Evolutionary conservation across 2,329 filamentous ascomycete genomes (phyloP).

Genomic region (Beauveria sp.): DNA sequence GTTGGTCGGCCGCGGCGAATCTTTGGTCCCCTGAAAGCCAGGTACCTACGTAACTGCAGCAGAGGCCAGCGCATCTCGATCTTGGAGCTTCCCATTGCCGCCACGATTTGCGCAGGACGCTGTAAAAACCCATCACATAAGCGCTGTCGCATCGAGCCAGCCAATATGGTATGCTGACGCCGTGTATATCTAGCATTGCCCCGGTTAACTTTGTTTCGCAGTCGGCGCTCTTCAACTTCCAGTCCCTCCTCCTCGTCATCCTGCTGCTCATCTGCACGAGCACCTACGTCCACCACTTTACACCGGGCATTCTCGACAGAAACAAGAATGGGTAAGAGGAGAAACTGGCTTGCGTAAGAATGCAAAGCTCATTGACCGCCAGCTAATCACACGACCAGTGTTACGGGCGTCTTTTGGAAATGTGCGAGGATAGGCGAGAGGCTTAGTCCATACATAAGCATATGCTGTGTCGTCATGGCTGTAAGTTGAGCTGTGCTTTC

Average conservation of each 20-base stretch:
- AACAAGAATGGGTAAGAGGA: slow-evolving; percentile 76
- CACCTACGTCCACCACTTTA: slow-evolving; percentile 84
- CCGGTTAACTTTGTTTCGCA: slow-evolving; percentile 28
- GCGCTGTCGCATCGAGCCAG: neutral
- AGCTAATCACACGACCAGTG: neutral
- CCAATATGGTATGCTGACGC: slow-evolving; percentile 21
- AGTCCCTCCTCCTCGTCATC: slow-evolving; percentile 88
- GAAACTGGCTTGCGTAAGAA: neutral
- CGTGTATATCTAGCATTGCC: neutral
- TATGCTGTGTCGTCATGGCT: slow-evolving; percentile 91
- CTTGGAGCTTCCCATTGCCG: neutral
- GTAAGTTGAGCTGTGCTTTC: slow-evolving; percentile 39
- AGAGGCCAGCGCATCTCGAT: slow-evolving; percentile 5
- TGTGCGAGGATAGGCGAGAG: slow-evolving; percentile 86
- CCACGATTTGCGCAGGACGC: neutral
- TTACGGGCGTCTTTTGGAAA: slow-evolving; percentile 92
- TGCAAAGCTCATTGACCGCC: neutral
- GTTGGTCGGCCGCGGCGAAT: slow-evolving; percentile 26
- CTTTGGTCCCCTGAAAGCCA: slow-evolving; percentile 24
- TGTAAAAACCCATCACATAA: neutral
- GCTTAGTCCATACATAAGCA: slow-evolving; percentile 87
- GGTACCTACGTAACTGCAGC: slow-evolving; percentile 2
- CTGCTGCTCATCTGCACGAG: slow-evolving; percentile 94
- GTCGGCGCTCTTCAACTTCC: slow-evolving; percentile 98
- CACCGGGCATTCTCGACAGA: slow-evolving; percentile 82